Conservation (phyloP, 2,329 filamentous ascomycete species). For the Dactylellina leptospora region DNA sequence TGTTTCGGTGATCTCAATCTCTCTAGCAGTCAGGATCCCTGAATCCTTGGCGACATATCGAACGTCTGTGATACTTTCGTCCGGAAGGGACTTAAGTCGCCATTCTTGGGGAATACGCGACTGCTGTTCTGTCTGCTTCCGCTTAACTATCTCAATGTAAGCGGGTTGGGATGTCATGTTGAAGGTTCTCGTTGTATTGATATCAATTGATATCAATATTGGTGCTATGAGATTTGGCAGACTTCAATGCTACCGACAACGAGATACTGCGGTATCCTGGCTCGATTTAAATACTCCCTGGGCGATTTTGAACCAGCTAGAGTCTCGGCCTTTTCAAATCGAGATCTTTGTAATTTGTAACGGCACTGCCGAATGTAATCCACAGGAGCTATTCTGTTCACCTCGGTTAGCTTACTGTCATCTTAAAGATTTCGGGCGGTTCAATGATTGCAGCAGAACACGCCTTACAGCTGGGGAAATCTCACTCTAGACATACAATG, state of each 20-base stretch:
- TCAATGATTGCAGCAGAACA: neutral
- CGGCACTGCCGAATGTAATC: neutral
- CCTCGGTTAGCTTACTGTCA: slow-evolving; percentile 16
- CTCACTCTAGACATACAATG: too few relatives aligned
- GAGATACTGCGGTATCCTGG: too few relatives aligned
- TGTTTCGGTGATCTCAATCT: slow-evolving; percentile 65
- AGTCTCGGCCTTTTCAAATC: too few relatives aligned
- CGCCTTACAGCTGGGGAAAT: neutral
- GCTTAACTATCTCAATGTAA: slow-evolving; percentile 59
- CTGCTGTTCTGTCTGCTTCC: slow-evolving; percentile 58
- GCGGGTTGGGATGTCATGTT: slow-evolving; percentile 27
- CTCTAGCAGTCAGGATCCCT: slow-evolving; percentile 63
- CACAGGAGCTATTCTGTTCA: neutral
- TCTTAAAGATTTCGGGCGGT: too few relatives aligned
- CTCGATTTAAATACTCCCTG: too few relatives aligned
- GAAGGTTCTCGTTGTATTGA: too few relatives aligned
- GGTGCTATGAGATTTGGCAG: too few relatives aligned
- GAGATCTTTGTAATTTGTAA: neutral
- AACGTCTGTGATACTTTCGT: slow-evolving; percentile 58
- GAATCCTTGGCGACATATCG: slow-evolving; percentile 60
- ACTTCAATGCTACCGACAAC: too few relatives aligned
- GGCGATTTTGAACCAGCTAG: too few relatives aligned
- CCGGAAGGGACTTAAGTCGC: slow-evolving; percentile 56
- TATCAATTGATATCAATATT: too few relatives aligned
- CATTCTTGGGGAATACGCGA: slow-evolving; percentile 59